Evolutionary conservation across 2,329 filamentous ascomycete genomes (phyloP).

Genomic region (Plenodomus tracheiphilus): DNA sequence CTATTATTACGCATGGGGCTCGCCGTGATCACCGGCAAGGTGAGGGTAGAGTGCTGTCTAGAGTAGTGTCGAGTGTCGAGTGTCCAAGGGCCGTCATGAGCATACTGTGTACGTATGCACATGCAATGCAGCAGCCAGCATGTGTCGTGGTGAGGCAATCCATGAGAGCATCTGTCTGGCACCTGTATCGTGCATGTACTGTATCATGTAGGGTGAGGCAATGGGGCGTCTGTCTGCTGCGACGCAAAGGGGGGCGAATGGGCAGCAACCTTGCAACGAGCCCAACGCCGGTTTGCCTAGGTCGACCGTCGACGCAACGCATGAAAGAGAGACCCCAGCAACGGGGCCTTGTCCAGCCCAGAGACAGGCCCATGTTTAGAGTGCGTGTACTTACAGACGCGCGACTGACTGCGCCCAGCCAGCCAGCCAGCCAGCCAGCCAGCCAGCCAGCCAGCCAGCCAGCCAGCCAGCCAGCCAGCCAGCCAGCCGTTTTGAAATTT

Average conservation of each 20-base stretch:
- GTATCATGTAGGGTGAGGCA: neutral
- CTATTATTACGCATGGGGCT: conserved; percentile 10
- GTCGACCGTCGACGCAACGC: conserved; percentile 29
- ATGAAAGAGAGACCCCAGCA: conserved; percentile 14
- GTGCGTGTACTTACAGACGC: too few species aligned
- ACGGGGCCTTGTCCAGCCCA: too few species aligned
- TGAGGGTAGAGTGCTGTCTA: neutral
- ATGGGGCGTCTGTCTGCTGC: neutral
- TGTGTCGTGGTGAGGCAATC: too few species aligned
- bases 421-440: too few species aligned
- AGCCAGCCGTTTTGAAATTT: conserved; percentile 32
- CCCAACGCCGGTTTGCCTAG: conserved; percentile 22
- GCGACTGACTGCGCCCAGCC: conserved; percentile 7
- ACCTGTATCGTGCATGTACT: too few species aligned
- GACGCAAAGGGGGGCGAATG: neutral
- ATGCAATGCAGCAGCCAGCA: too few species aligned
- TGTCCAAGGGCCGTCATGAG: too few species aligned
- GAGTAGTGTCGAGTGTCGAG: too few species aligned
- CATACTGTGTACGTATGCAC: too few species aligned
- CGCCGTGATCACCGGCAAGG: conserved; percentile 7
- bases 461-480: too few species aligned
- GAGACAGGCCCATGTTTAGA: conserved; percentile 18
- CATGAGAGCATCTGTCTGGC: too few species aligned
- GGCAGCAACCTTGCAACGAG: conserved; percentile 4
- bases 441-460: too few species aligned